phyloP scores from a whole-genome alignment of 2,329 filamentous ascomycete genomes.

The Seiridium cupressi region DNA sequence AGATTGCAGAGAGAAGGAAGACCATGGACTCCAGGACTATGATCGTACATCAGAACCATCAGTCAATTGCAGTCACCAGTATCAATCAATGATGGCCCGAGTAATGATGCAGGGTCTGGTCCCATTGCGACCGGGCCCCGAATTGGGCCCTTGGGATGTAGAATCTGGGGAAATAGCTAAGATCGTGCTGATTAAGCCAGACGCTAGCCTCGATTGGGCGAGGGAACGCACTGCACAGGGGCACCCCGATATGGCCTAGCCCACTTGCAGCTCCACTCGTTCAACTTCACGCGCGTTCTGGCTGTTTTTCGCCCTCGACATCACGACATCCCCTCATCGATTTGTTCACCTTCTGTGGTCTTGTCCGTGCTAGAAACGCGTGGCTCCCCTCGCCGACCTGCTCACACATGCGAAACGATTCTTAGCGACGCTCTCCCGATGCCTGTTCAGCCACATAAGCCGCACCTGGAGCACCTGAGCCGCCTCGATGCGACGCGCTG shows the following conservation, averaged over 20 bases:
- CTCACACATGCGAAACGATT: not conserved
- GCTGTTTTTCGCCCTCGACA: constrained; percentile 5
- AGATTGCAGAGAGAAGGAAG: too few species aligned
- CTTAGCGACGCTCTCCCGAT: constrained; percentile 23
- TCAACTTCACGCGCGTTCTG: constrained; percentile 8
- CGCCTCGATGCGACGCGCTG: constrained; percentile 32
- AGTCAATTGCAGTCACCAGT: too few species aligned
- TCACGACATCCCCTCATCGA: constrained; percentile 7
- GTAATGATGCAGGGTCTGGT: not conserved
- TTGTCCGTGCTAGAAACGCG: not conserved
- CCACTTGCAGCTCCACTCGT: constrained; percentile 4
- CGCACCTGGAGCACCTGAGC: constrained; percentile 24
- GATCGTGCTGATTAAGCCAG: not conserved
- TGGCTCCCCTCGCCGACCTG: not conserved
- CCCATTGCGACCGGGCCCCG: not conserved
- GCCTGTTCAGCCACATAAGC: constrained; percentile 26
- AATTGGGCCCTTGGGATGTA: not conserved
- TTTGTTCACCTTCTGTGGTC: not conserved
- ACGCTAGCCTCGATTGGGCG: not conserved
- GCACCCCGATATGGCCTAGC: not conserved
- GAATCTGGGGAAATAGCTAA: not conserved
- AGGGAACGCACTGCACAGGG: not conserved
- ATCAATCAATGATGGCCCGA: too few species aligned
- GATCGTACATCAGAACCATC: too few species aligned
- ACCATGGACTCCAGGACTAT: too few species aligned